These are phyloP conservation scores for Pichia exigua DNA, from an alignment of 805 yeast species.

Conservation along the genomic window DNA sequence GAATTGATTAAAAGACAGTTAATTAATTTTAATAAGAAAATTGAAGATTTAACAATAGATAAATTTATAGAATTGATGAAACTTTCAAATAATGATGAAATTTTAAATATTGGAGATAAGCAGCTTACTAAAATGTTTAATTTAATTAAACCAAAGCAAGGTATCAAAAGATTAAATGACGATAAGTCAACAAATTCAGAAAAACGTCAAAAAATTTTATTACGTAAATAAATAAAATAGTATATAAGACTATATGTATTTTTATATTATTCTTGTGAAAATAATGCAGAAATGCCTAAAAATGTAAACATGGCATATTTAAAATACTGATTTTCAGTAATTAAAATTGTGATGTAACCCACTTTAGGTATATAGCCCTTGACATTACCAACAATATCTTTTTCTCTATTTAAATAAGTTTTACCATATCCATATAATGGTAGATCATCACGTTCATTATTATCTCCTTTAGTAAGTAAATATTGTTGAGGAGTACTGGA, in stretches of 20 bases:
- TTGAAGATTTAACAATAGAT: conserved; percentile 2
- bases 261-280: conserved; percentile 41
- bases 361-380: conserved; percentile 82
- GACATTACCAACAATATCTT: conserved; percentile 86
- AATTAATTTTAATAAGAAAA: conserved; percentile 16
- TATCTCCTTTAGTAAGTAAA: conserved; percentile 91
- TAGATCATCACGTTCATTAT: conserved; percentile 86
- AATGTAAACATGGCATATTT: conserved; percentile 71
- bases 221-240: neutral
- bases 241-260: no score
- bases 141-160: neutral
- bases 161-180: neutral
- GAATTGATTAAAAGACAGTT: conserved; percentile 50
- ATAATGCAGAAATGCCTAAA: conserved; percentile 61
- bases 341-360: conserved; percentile 86
- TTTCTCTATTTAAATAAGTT: conserved; percentile 63
- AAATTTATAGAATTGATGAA: conserved; percentile 13
- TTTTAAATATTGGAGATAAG: neutral
- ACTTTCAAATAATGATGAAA: neutral
- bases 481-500: conserved; percentile 37
- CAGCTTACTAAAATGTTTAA: neutral
- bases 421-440: conserved; percentile 74
- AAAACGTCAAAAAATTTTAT: conserved; percentile 2
- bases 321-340: conserved; percentile 82
- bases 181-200: neutral